Conservation (phyloP, 208 protist species). For the Acanthamoeba castellanii region DNA sequence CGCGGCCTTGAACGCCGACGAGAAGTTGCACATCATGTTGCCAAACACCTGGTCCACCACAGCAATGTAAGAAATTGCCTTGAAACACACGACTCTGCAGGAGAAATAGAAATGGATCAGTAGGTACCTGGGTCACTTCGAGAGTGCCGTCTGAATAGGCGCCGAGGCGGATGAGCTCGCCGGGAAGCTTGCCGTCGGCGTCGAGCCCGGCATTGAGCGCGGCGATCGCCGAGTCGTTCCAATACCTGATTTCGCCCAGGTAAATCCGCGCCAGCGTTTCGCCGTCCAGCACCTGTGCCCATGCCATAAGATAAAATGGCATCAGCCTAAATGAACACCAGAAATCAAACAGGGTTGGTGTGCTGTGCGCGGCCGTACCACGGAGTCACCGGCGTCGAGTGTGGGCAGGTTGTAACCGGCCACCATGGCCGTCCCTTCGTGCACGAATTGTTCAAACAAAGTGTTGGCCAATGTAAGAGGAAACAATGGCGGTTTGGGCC, state of each 20-base stretch:
- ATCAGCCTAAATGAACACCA: neutral
- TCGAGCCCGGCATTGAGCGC: neutral
- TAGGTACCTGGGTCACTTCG: slow-evolving; percentile 17
- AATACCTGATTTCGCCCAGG: neutral
- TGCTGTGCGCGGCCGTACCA: neutral
- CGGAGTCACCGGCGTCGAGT: neutral
- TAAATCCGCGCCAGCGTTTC: slow-evolving; percentile 32
- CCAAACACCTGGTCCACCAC: slow-evolving; percentile 9
- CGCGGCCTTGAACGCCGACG: neutral
- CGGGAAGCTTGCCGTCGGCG: neutral
- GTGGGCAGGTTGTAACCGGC: slow-evolving; percentile 50
- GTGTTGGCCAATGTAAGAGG: too few species aligned
- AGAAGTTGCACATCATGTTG: slow-evolving; percentile 49
- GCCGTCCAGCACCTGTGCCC: slow-evolving; percentile 21
- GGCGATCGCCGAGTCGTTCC: slow-evolving; percentile 33
- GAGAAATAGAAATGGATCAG: neutral
- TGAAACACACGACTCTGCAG: neutral
- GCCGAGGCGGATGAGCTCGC: neutral
- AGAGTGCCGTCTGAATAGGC: neutral
- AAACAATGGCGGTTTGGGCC: too few species aligned
- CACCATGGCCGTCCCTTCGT: slow-evolving; percentile 6
- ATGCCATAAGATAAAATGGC: neutral
- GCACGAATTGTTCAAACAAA: neutral
- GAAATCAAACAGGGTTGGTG: neutral
- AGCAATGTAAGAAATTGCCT: neutral